Percentiles rank a stretch among this genome's conserved stretches.
Conservation (phyloP, 108 stramenopile genomes). For the Schizochytrium sp. region DNA sequence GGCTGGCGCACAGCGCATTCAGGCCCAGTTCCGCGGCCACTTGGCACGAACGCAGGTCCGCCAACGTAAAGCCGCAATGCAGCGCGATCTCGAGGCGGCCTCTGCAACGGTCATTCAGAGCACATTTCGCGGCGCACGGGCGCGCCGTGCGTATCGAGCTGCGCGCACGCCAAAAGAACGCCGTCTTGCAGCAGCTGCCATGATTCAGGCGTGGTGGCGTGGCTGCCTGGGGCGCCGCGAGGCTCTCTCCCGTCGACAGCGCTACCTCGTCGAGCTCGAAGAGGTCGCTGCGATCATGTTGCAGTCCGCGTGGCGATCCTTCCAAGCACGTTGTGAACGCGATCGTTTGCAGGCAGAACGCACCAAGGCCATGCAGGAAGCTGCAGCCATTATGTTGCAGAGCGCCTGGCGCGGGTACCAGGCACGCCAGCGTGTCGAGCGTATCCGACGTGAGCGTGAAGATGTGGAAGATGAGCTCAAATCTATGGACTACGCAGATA, state of each 20-base stretch:
- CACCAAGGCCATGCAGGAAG: background rate
- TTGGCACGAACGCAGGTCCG: background rate
- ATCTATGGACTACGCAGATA: background rate
- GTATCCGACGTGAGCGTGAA: background rate
- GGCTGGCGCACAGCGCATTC: background rate
- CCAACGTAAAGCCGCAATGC: background rate
- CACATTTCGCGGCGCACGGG: background rate
- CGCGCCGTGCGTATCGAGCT: background rate
- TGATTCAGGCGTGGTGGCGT: conserved; percentile 7
- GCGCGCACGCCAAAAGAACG: background rate
- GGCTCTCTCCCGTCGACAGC: background rate
- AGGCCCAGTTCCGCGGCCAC: background rate
- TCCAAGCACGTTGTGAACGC: background rate
- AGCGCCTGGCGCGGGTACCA: background rate
- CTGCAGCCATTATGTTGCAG: background rate
- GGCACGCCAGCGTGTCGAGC: background rate
- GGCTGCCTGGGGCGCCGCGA: background rate
- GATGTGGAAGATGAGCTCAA: background rate
- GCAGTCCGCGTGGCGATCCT: background rate
- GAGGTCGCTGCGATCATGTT: background rate
- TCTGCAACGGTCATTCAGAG: background rate
- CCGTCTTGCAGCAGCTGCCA: background rate
- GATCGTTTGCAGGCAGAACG: background rate
- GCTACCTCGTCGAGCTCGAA: background rate
- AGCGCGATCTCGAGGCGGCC: background rate